Evolutionary conservation across 306 rosid species (phyloP), one percentile per base, ranked within the genome.

Genomic region (Pterocarpus macrocarpus): DNA sequence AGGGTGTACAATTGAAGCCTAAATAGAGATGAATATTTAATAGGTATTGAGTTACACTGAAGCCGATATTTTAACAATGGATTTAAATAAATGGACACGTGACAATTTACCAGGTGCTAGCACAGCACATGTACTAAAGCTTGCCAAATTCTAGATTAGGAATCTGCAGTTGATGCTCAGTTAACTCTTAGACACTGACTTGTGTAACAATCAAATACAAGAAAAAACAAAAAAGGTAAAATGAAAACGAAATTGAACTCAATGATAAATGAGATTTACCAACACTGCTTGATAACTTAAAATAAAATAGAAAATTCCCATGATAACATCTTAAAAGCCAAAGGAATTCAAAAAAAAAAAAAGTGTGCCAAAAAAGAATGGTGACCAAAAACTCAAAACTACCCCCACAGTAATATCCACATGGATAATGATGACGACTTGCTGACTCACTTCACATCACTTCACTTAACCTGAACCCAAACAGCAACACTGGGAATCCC

Each of bases 381-480:
- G 4, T 30, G 45, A 7, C 75, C 30, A 5, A 35, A 44, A 45
- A 1, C 53, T 28, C 36, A 77, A 70, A 38, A 14, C 8, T 41
- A 71, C 39, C 44, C 13, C 64, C 5, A 13, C 32, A 22, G 3
- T 41, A 44, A 22, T 14, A 66, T 7, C 30, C 16, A 32, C 34
- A 13, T 38, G 43, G 16, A 30, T 38, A 4, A 50, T 4, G 70
- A 32, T 5, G 3, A 59, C 50, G 39, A 58, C 52, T 1, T 15
- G 55, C 16, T 47, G 52, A 38, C 57, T 53, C 45, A 33, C 47
- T 5, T 43, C 47, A 43, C 43, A 17, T 34, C 49, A 44, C 71
- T 3, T 89, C 83, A 88, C 64, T 58, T 83, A 55, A 93, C 85
- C 53, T 82, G 89, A 59, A 90, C 89, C 97, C 97, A 91, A 49